phyloP scores from a whole-genome alignment of 306 rosid genomes.

The Glycine latifolia region DNA sequence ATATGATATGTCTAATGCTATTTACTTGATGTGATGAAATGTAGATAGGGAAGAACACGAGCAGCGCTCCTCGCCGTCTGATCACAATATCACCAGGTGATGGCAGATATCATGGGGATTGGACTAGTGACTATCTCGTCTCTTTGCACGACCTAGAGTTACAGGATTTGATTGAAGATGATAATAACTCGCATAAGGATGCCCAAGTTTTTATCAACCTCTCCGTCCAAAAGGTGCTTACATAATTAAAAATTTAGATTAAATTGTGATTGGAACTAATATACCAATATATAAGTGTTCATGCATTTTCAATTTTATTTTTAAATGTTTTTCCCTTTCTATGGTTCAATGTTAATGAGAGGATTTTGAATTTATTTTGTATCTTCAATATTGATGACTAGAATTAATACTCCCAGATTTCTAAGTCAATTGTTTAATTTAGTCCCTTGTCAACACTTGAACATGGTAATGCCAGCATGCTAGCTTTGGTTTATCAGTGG shows the following conservation, averaged over 20 bases:
- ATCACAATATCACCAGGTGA: slow-evolving; percentile 79
- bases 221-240: slow-evolving; percentile 69
- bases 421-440: slow-evolving; percentile 14
- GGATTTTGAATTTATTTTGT: not conserved
- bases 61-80: slow-evolving; percentile 41
- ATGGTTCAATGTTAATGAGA: not conserved
- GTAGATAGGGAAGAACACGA: too few relatives aligned
- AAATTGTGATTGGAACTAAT: not conserved
- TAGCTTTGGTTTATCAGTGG: slow-evolving; percentile 87
- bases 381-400: not conserved
- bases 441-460: slow-evolving; percentile 37
- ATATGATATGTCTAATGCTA: too few relatives aligned
- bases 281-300: not conserved
- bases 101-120: slow-evolving; percentile 73
- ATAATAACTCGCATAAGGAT: slow-evolving; percentile 49
- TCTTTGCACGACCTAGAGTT: slow-evolving; percentile 77
- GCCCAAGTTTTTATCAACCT: slow-evolving; percentile 75
- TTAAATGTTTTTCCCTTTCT: too few relatives aligned
- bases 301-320: not conserved
- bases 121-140: slow-evolving; percentile 72
- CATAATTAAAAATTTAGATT: too few relatives aligned
- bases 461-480: slow-evolving; percentile 69
- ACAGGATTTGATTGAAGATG: slow-evolving; percentile 76
- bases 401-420: not conserved
- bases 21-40: too few relatives aligned